Evolutionary conservation across 2,329 filamentous ascomycete genomes (phyloP).

Genomic region (Seiridium cupressi): DNA sequence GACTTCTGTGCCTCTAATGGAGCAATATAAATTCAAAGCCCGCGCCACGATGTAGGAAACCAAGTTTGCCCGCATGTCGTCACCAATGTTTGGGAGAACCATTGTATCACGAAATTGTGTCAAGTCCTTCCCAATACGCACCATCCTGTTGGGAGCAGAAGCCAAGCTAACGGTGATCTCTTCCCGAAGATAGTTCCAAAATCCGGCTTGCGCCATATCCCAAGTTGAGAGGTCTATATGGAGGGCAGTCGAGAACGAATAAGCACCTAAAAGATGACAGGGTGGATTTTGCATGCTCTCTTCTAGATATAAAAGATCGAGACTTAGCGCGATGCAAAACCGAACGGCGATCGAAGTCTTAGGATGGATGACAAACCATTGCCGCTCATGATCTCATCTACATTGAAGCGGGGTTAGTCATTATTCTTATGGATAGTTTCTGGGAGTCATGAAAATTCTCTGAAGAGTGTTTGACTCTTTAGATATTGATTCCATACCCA

Average conservation of each 20-base stretch:
- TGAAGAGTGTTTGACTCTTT: too few species aligned
- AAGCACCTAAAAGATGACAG: not conserved
- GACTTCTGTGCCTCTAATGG: not conserved
- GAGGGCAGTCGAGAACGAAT: not conserved
- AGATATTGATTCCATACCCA: too few species aligned
- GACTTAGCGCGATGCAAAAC: not conserved
- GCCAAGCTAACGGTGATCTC: not conserved
- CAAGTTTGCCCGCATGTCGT: slow-evolving; percentile 2
- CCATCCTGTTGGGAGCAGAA: not conserved
- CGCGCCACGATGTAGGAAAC: not conserved
- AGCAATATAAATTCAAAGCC: not conserved
- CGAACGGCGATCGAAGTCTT: too few species aligned
- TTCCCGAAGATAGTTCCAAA: slow-evolving; percentile 1
- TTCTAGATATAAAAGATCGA: not conserved
- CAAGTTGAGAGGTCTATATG: not conserved
- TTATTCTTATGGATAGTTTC: too few species aligned
- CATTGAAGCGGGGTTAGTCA: too few species aligned
- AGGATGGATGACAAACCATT: not conserved
- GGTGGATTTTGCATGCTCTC: not conserved
- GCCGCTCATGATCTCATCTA: not conserved
- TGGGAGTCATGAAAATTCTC: too few species aligned
- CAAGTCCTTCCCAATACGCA: not conserved
- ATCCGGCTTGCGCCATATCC: not conserved
- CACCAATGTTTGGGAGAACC: not conserved
- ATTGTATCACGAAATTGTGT: not conserved